A percentile compares a stretch with the other conserved stretches of the same genome.
These are phyloP conservation scores for Xylaria nigripes DNA, from an alignment of 495 filamentous ascomycete species.

Conservation along the genomic window DNA sequence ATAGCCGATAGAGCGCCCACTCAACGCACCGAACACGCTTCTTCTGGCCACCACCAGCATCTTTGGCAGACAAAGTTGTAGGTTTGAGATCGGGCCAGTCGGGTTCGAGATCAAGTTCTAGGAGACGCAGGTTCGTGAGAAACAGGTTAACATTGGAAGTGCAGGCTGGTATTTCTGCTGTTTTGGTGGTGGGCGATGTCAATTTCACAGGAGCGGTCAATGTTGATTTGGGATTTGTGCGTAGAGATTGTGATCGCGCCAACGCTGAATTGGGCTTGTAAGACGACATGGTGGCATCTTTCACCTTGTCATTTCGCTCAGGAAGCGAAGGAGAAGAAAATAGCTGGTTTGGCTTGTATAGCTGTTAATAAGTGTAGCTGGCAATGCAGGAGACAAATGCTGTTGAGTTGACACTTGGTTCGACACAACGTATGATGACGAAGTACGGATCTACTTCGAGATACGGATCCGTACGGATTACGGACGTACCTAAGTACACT, in stretches of 20 bases:
- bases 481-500: no score
- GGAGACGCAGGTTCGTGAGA: conserved; percentile 67
- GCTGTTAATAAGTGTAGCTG: no score
- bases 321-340: not conserved
- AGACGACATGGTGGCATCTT: conserved; percentile 26
- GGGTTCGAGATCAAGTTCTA: conserved; percentile 63
- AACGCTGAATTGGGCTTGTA: conserved; percentile 17
- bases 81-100: conserved; percentile 70
- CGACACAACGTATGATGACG: no score
- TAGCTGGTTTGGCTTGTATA: not conserved
- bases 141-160: conserved; percentile 58
- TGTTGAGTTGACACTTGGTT: no score
- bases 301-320: not conserved
- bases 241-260: conserved; percentile 21
- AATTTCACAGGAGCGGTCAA: conserved; percentile 23
- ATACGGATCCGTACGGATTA: no score
- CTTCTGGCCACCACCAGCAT: conserved; percentile 63
- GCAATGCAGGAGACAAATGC: no score
- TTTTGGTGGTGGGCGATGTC: conserved; percentile 7
- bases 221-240: conserved; percentile 19
- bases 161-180: conserved; percentile 18
- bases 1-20: conserved; percentile 78
- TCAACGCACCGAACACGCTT: conserved; percentile 70
- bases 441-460: no score
- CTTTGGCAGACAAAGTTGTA: conserved; percentile 56